These are phyloP conservation scores for Yamadazyma diospyri DNA, from an alignment of 1,139 yeast species.

Conservation along the genomic window DNA sequence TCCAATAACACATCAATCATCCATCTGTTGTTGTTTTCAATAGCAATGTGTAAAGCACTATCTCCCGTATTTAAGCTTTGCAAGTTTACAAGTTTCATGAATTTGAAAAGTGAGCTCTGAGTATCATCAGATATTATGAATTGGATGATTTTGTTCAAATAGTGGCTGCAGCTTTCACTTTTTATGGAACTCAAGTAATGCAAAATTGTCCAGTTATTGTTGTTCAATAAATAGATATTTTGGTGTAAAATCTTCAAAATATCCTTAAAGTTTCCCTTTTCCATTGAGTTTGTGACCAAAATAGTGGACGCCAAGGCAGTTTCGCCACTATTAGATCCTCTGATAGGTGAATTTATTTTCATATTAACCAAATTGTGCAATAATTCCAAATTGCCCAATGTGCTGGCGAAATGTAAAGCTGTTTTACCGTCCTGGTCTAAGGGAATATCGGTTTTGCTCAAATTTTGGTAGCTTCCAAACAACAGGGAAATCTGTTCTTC, in stretches of 20 bases:
- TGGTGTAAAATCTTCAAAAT: slow-evolving; percentile 34
- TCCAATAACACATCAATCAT: slow-evolving; percentile 78
- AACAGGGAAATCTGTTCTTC: slow-evolving; percentile 20
- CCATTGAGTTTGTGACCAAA: slow-evolving; percentile 46
- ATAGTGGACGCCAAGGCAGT: slow-evolving; percentile 40
- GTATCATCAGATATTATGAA: slow-evolving; percentile 58
- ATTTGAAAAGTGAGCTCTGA: slow-evolving; percentile 53
- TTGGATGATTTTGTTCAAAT: slow-evolving; percentile 71
- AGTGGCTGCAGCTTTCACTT: slow-evolving; percentile 51
- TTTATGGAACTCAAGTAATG: slow-evolving; percentile 36
- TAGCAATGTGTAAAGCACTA: slow-evolving; percentile 85
- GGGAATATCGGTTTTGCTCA: slow-evolving; percentile 30
- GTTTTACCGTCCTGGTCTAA: slow-evolving; percentile 43
- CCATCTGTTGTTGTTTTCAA: slow-evolving; percentile 79
- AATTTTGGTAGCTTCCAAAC: slow-evolving; percentile 6
- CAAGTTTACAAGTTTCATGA: slow-evolving; percentile 69
- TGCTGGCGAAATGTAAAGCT: slow-evolving; percentile 45
- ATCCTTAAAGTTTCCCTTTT: slow-evolving; percentile 37
- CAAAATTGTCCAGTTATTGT: slow-evolving; percentile 30
- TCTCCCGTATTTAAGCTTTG: slow-evolving; percentile 80
- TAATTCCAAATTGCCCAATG: slow-evolving; percentile 37
- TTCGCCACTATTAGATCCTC: slow-evolving; percentile 41
- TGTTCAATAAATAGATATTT: slow-evolving; percentile 34
- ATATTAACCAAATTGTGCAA: slow-evolving; percentile 35
- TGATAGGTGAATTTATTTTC: slow-evolving; percentile 37